Conservation (phyloP, 2,329 filamentous ascomycete species). For the Claviceps sp. region DNA sequence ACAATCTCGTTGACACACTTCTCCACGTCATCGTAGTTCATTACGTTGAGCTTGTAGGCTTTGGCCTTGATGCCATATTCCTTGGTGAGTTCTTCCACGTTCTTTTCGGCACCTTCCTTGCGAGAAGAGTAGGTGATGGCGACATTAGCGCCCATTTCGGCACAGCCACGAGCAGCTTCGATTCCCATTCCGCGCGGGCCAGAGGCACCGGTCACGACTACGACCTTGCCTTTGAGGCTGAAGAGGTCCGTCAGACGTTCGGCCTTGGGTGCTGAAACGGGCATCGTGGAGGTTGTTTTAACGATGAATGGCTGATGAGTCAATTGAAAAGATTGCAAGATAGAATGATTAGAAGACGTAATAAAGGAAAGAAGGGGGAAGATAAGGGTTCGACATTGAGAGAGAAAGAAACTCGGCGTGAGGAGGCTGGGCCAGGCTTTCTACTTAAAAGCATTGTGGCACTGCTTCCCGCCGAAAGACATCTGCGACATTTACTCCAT, state of each 20-base stretch:
- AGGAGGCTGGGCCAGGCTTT: not conserved
- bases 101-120: slow-evolving; percentile 53
- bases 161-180: slow-evolving; percentile 53
- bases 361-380: not conserved
- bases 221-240: slow-evolving; percentile 59
- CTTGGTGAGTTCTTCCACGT: slow-evolving; percentile 49
- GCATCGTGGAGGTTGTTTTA: slow-evolving; percentile 27
- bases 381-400: not conserved
- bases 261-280: slow-evolving; percentile 42
- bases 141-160: slow-evolving; percentile 57
- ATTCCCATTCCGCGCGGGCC: slow-evolving; percentile 59
- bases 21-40: slow-evolving; percentile 37
- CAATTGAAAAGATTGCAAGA: not conserved
- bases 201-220: slow-evolving; percentile 57
- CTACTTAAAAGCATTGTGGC: slow-evolving; percentile 1
- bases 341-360: not conserved
- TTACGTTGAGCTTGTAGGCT: slow-evolving; percentile 47
- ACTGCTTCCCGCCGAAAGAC: not conserved
- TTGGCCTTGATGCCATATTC: slow-evolving; percentile 56
- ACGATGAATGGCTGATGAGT: not conserved
- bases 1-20: slow-evolving; percentile 48
- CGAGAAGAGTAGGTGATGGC: slow-evolving; percentile 61
- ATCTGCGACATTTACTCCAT: not conserved
- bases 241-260: slow-evolving; percentile 51
- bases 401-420: not conserved